phyloP scores from a whole-genome alignment of 2,329 filamentous ascomycete species.

The Verticillium dahliae region DNA sequence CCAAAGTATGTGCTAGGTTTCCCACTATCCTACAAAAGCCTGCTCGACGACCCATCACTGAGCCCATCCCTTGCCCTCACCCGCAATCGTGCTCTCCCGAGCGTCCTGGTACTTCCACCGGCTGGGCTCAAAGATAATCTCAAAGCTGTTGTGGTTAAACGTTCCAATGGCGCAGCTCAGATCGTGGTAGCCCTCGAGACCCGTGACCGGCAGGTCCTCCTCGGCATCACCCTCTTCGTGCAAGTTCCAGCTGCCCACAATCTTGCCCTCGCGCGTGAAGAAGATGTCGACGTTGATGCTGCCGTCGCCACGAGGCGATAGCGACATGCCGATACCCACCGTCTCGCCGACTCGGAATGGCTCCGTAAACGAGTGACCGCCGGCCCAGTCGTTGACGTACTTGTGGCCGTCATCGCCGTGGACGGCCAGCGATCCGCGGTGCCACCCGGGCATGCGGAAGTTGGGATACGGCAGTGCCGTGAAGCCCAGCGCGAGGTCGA shows the following conservation, averaged over 20 bases:
- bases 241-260: conserved; percentile 60
- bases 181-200: conserved; percentile 66
- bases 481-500: conserved; percentile 61
- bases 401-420: conserved; percentile 74
- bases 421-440: conserved; percentile 67
- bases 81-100: not conserved
- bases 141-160: conserved; percentile 62
- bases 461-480: conserved; percentile 68
- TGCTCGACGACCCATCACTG: not conserved
- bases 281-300: conserved; percentile 53
- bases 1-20: not conserved
- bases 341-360: conserved; percentile 60
- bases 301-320: conserved; percentile 32
- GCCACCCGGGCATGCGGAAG: conserved; percentile 76
- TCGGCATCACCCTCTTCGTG: conserved; percentile 66
- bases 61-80: not conserved
- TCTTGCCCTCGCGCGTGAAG: conserved; percentile 60
- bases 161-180: conserved; percentile 65
- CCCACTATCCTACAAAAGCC: not conserved
- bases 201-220: conserved; percentile 54
- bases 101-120: conserved; percentile 47
- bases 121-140: conserved; percentile 54
- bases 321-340: conserved; percentile 65
- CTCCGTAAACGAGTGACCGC: conserved; percentile 61
- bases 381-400: conserved; percentile 70